Percentiles rank a stretch among this genome's conserved stretches.
Conservation (phyloP, 257 asterid species). For the Prunella vulgaris region DNA sequence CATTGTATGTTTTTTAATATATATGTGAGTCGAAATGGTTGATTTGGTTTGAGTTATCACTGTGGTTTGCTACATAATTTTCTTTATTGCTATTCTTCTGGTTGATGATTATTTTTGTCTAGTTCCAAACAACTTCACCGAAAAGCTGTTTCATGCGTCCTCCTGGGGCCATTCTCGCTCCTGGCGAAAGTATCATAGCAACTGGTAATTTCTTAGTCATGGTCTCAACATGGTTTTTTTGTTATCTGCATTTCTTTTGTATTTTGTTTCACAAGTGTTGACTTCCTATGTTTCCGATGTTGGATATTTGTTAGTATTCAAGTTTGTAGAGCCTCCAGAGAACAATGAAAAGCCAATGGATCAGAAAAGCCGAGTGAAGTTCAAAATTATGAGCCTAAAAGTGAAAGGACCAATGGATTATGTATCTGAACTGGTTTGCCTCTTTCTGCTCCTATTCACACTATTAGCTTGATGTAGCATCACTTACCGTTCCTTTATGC, state of each 20-base stretch:
- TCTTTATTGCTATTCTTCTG: conserved; percentile 11
- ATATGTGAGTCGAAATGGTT: not conserved
- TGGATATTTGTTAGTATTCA: conserved; percentile 60
- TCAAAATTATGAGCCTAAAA: conserved; percentile 93
- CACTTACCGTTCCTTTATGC: not conserved
- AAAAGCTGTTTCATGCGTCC: conserved; percentile 99
- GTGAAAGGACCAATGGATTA: conserved; percentile 86
- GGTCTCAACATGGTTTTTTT: not conserved
- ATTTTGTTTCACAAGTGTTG: not conserved
- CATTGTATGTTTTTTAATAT: not conserved
- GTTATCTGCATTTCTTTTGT: not conserved
- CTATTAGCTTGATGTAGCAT: not conserved
- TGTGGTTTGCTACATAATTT: not conserved
- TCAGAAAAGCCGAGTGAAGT: conserved; percentile 88
- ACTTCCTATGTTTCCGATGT: conserved; percentile 9
- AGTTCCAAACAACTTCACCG: conserved; percentile 98
- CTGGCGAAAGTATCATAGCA: conserved; percentile 88
- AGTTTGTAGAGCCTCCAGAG: conserved; percentile 92
- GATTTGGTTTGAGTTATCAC: not conserved
- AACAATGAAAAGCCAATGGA: conserved; percentile 88
- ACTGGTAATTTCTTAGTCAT: conserved; percentile 52
- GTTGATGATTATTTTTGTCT: conserved; percentile 25
- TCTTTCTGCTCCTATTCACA: not conserved
- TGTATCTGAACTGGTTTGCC: conserved; percentile 82
- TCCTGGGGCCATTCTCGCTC: conserved; percentile 90